Base-by-base conservation (phyloP, 257 asterid species). In the Gardenia jasminoides region DNA sequence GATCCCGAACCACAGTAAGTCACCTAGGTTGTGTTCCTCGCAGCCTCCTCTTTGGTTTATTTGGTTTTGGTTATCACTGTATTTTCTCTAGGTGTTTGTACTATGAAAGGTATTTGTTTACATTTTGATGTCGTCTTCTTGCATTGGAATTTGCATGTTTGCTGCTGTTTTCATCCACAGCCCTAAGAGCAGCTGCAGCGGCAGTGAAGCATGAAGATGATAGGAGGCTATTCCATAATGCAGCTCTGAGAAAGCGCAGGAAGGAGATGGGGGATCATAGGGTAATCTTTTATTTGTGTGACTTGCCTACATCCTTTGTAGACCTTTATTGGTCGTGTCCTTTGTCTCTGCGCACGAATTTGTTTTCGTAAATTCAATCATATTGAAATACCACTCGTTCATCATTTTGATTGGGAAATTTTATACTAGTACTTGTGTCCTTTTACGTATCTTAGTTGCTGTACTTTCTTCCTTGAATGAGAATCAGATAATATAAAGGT, bases 161-260 rank as follows among this genome's bases (percentile, higher is more conserved):
- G 58, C 7, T 50, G 46, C 78, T 70, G 84, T 79, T 83, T 72
- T 74, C 77, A 50, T 82, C 43, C 66, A 15, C 92, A 95, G 99
- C 92, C 62, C 84, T 95, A 82, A 89, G 98, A 91, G 98, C 98
- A 77, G 99, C 96, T 36, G 97, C 99, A 69, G 85, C 85, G 31
- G 98, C 99, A 62, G 97, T 93, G 85, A 95, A 87, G 91, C 97
- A 88, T 79, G 97, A 92, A 88, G 99, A 95, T 86, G 97, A 95
- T 59, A 93, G 94, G 80, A 90, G 99, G 83, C 89, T 93, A 48
- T 95, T 92, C 87, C 98, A 93, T 82, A 92, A 91, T 85, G 94
- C 96, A 71, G 82, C 97, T 68, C 94, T 86, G 64, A 87, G 98
- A 80, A 95, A 95, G 87, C 97, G 98, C 81, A 80, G 97, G 91